phyloP scores from a whole-genome alignment of 2,329 filamentous ascomycete species.

The Pseudogymnoascus sp. region DNA sequence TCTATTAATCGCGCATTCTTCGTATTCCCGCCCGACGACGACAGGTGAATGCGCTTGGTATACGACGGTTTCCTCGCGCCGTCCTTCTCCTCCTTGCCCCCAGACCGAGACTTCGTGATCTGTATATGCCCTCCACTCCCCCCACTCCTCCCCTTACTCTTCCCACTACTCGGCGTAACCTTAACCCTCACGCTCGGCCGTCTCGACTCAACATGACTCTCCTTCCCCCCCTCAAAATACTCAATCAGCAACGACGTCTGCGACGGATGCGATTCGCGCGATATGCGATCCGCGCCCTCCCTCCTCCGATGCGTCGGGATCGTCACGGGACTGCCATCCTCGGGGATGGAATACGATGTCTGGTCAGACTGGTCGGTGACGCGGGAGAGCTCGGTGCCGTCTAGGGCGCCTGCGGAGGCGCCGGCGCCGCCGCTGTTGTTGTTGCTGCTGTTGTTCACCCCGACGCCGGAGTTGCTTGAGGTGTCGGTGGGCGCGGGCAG shows the following conservation, averaged over 20 bases:
- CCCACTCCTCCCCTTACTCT: conserved; percentile 35
- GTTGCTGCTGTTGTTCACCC: conserved; percentile 17
- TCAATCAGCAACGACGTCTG: conserved; percentile 69
- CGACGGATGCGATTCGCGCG: conserved; percentile 47
- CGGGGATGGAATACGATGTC: conserved; percentile 71
- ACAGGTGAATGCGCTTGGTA: conserved; percentile 58
- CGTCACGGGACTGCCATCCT: conserved; percentile 85
- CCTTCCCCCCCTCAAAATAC: conserved; percentile 63
- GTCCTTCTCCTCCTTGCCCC: conserved; percentile 48
- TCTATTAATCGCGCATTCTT: conserved; percentile 37
- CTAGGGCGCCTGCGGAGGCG: conserved; percentile 42
- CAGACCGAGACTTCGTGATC: conserved; percentile 47
- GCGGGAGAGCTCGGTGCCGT: conserved; percentile 55
- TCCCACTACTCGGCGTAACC: conserved; percentile 50
- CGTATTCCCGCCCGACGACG: conserved; percentile 32
- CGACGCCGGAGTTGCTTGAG: conserved; percentile 35
- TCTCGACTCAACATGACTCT: conserved; percentile 41
- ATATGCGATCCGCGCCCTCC: conserved; percentile 40
- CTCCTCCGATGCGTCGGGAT: conserved; percentile 67
- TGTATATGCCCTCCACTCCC: conserved; percentile 68
- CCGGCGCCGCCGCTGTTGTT: conserved; percentile 44
- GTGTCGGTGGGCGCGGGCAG: conserved; percentile 75
- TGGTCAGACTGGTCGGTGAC: conserved; percentile 53
- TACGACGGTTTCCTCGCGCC: conserved; percentile 64
- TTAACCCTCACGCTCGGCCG: conserved; percentile 64